Base-by-base conservation (phyloP, 352 stramenopile genomes). In the Thalassiosira livingstoniorum region DNA sequence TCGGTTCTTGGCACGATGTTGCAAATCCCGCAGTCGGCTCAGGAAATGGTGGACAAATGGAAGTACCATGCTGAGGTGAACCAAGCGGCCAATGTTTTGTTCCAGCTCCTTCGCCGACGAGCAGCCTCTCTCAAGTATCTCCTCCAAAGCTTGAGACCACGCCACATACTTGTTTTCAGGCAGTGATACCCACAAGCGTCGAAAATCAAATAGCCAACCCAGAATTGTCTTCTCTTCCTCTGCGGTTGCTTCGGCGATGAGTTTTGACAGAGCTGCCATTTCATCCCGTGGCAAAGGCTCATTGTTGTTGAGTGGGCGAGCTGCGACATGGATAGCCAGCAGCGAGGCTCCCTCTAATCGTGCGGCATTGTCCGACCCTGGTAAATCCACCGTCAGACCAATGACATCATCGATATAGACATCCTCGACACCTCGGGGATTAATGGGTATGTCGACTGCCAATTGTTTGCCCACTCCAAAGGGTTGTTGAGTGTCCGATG, bases 161-260 rank as follows among this genome's bases (percentile, higher is more conserved):
- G 47, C 43, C 27, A 51, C 2, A 31, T 57, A 54, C 27, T 74
- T 67, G 25, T 58, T 67, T 18, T 60, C 13, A 29, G 60, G 57
- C 11, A 78, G 42, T 4, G 54, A 57, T 3, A 62, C 29, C 13
- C 29, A 4, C 18, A 78, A 29, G 13, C 31, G 25, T 4, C 47
- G 27, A 3, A 64, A 64, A 27, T 64, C 47, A 60, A 60, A 60
- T 10, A n/a, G 11, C 51, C 51, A 60, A n/a, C 51, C 51, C 51
- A 60, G 51, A n/a, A 74, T 64, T n/a, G 13, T 74, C 37, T 74
- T 74, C 3, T 3, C 2, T 74, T 74, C 65, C 13, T 64, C 45
- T 2, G 53, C 45, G 2, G 29, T 31, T 37, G 43, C 45, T 37
- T 74, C 65, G 0, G 47, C 47, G 25, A 53, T 7, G 27, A 74